Evolutionary conservation across 805 yeast genomes (phyloP).

Genomic region (Yamadazyma scolyti): DNA sequence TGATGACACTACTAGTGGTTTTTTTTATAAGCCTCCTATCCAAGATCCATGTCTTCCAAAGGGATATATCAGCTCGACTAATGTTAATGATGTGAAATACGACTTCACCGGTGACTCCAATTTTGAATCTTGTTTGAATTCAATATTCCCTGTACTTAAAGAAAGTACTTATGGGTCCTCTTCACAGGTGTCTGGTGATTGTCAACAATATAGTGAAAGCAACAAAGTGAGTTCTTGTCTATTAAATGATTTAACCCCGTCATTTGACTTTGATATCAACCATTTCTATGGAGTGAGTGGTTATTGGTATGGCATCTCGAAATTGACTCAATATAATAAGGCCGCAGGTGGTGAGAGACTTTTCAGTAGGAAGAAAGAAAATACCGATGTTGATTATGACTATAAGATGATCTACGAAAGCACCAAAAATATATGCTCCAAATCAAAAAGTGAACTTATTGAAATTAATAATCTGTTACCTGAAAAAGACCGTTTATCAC

Average conservation of each 20-base stretch:
- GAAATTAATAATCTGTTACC: conserved; percentile 26
- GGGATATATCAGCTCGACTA: conserved; percentile 28
- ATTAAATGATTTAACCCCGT: conserved; percentile 49
- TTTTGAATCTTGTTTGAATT: conserved; percentile 43
- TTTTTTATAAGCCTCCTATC: conserved; percentile 22
- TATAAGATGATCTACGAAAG: conserved; percentile 40
- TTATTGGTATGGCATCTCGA: conserved; percentile 60
- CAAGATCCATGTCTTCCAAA: conserved; percentile 59
- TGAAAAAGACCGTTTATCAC: conserved; percentile 24
- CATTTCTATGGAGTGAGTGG: conserved; percentile 66
- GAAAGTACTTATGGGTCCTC: conserved; percentile 24
- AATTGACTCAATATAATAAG: conserved; percentile 32
- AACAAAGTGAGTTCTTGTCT: conserved; percentile 44
- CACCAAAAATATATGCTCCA: conserved; percentile 47
- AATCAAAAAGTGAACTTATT: conserved; percentile 33
- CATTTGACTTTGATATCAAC: conserved; percentile 53
- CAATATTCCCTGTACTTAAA: conserved; percentile 44
- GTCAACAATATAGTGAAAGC: conserved; percentile 27
- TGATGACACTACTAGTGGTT: conserved; percentile 6
- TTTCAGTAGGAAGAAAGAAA: conserved; percentile 4
- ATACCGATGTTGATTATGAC: conserved; percentile 28
- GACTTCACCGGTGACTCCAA: conserved; percentile 53
- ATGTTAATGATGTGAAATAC: conserved; percentile 21
- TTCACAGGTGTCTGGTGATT: conserved; percentile 18
- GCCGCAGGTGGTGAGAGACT: background rate